A percentile compares a stretch with the other conserved stretches of the same genome.
These are phyloP conservation scores for Hypoxylon sp. DNA, from an alignment of 2,329 filamentous ascomycete genomes.

Conservation along the genomic window DNA sequence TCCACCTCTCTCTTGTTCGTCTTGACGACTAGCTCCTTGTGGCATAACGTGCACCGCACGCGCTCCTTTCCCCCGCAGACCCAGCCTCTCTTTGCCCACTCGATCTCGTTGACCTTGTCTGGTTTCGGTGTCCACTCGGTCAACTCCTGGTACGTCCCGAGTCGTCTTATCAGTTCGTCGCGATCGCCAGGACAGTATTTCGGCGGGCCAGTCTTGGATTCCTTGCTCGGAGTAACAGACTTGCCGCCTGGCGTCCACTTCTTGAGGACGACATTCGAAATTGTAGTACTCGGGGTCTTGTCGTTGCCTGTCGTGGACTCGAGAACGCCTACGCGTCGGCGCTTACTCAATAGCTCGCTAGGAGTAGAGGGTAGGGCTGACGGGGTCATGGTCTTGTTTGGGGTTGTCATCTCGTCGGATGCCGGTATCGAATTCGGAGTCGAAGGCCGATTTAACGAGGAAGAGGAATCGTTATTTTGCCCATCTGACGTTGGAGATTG, in stretches of 20 bases:
- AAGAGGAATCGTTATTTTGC: slow-evolving; percentile 39
- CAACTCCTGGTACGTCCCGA: slow-evolving; percentile 89
- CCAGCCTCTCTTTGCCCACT: slow-evolving; percentile 96
- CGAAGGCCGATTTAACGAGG: slow-evolving; percentile 37
- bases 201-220: slow-evolving; percentile 52
- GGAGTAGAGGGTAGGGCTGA: slow-evolving; percentile 29
- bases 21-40: slow-evolving; percentile 83
- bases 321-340: slow-evolving; percentile 58
- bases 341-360: slow-evolving; percentile 58
- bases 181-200: slow-evolving; percentile 90
- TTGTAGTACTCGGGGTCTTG: slow-evolving; percentile 43
- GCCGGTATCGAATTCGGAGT: slow-evolving; percentile 45
- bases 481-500: slow-evolving; percentile 50
- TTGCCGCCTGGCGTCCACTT: slow-evolving; percentile 49
- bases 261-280: slow-evolving; percentile 53
- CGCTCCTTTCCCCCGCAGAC: slow-evolving; percentile 82
- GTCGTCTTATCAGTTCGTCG: slow-evolving; percentile 77
- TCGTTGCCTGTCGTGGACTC: slow-evolving; percentile 50
- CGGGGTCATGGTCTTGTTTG: slow-evolving; percentile 27
- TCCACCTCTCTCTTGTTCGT: slow-evolving; percentile 68
- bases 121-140: slow-evolving; percentile 96
- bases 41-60: slow-evolving; percentile 85
- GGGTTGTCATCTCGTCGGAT: slow-evolving; percentile 19
- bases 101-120: slow-evolving; percentile 82
- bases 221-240: slow-evolving; percentile 38